A percentile compares a stretch with the other conserved stretches of the same genome.
Conservation (phyloP, 805 yeast species). For the Candida dendrica region DNA sequence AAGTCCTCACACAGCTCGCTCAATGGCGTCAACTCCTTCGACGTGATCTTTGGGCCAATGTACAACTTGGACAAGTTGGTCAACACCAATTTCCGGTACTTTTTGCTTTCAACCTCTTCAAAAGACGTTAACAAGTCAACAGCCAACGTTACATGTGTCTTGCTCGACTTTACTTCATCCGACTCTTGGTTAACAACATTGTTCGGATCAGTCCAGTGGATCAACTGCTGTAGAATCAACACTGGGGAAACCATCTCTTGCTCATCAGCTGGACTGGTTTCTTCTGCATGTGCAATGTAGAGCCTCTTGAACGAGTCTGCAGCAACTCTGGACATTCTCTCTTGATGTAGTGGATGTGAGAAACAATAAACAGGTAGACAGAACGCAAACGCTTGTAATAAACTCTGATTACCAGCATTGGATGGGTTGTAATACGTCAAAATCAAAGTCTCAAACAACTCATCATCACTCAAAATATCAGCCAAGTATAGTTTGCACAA, state of each 20-base stretch:
- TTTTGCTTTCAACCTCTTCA: constrained; percentile 39
- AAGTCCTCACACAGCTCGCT: constrained; percentile 21
- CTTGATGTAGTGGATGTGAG: constrained; percentile 68
- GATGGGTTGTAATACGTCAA: constrained; percentile 70
- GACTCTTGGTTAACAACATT: constrained; percentile 45
- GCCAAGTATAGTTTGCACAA: constrained; percentile 75
- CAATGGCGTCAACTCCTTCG: constrained; percentile 20
- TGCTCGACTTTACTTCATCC: constrained; percentile 33
- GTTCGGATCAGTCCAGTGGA: constrained; percentile 81
- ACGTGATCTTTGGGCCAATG: constrained; percentile 27
- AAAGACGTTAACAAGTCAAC: constrained; percentile 46
- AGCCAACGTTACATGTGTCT: constrained; percentile 50
- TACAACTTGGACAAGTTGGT: constrained; percentile 41
- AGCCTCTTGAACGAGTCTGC: constrained; percentile 60
- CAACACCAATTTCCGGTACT: constrained; percentile 46
- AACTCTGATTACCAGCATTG: constrained; percentile 52
- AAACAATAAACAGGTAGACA: constrained; percentile 85
- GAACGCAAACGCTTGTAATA: constrained; percentile 75
- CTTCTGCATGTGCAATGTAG: constrained; percentile 35
- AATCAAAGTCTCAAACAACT: constrained; percentile 62
- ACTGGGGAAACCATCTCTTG: constrained; percentile 33
- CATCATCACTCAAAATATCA: constrained; percentile 65
- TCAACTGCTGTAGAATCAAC: constrained; percentile 58
- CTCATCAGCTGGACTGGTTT: constrained; percentile 24
- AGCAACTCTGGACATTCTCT: constrained; percentile 52